Evolutionary conservation across 371 early-diverging fungal species (phyloP).

Genomic region (Mortierella sp.): DNA sequence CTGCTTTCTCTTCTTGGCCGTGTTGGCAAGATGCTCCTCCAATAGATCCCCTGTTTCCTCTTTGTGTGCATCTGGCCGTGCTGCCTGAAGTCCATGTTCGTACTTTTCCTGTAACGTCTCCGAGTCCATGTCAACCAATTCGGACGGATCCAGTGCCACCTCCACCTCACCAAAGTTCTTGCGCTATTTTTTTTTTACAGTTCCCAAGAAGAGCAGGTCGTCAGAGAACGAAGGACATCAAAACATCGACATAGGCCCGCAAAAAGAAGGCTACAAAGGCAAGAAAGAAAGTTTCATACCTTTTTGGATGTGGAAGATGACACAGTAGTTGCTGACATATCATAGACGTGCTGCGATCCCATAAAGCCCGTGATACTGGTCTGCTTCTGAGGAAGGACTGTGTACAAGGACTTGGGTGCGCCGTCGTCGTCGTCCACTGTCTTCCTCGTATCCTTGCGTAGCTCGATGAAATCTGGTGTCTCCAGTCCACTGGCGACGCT

Average conservation of each 20-base stretch:
- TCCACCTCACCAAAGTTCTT: constrained; percentile 71
- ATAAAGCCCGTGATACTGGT: constrained; percentile 87
- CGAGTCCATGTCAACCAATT: constrained; percentile 78
- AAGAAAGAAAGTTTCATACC: constrained; percentile 18
- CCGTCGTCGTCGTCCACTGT: constrained; percentile 60
- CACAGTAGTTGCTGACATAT: constrained; percentile 63
- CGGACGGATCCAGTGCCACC: constrained; percentile 80
- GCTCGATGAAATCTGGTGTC: constrained; percentile 92
- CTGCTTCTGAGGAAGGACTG: constrained; percentile 86
- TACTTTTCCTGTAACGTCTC: constrained; percentile 79
- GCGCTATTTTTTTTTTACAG: constrained; percentile 48
- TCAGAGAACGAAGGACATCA: not conserved
- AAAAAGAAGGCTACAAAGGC: too few species aligned
- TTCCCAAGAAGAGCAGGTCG: not conserved
- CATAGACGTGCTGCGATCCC: constrained; percentile 95
- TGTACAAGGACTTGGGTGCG: constrained; percentile 84
- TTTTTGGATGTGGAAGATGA: constrained; percentile 36
- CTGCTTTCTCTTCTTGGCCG: constrained; percentile 77
- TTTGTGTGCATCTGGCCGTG: constrained; percentile 56
- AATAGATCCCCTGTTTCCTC: constrained; percentile 91
- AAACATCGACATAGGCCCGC: too few species aligned
- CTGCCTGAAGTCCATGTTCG: constrained; percentile 70
- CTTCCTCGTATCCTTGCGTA: constrained; percentile 79
- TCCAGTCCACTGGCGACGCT: constrained; percentile 87
- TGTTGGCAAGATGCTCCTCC: constrained; percentile 81